phyloP scores from a whole-genome alignment of 352 stramenopile genomes.

The Phytophthora pistaciae region DNA sequence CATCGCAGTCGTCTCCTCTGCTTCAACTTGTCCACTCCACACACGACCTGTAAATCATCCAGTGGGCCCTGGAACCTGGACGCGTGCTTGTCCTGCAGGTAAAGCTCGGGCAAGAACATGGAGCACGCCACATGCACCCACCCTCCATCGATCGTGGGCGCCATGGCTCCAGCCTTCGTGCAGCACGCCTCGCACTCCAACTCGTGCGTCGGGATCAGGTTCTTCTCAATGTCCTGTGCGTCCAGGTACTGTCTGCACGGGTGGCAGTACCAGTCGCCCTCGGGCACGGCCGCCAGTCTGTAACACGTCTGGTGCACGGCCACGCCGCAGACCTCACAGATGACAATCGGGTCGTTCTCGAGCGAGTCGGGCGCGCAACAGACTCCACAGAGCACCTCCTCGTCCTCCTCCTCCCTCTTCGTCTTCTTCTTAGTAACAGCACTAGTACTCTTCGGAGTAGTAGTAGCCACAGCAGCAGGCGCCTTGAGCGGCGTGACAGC shows the following conservation, averaged over 20 bases:
- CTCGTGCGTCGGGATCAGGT: constrained; percentile 63
- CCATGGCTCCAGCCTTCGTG: constrained; percentile 63
- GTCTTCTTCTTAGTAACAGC: background rate
- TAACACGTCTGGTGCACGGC: constrained; percentile 89
- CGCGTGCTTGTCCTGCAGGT: constrained; percentile 41
- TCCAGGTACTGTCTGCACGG: constrained; percentile 68
- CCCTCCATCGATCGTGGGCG: constrained; percentile 46
- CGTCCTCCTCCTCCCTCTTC: constrained; percentile 32
- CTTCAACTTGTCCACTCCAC: constrained; percentile 65
- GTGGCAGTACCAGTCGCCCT: constrained; percentile 82
- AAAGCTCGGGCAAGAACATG: constrained; percentile 84
- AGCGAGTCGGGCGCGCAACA: constrained; percentile 73
- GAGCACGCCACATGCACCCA: constrained; percentile 86
- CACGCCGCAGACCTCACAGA: constrained; percentile 78
- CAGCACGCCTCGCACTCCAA: constrained; percentile 63
- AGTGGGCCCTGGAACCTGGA: constrained; percentile 34
- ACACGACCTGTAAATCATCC: constrained; percentile 64
- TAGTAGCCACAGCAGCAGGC: background rate
- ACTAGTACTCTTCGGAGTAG: background rate
- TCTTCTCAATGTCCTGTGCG: constrained; percentile 47
- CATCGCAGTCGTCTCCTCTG: constrained; percentile 69
- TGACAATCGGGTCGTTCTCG: constrained; percentile 80
- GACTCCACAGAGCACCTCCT: constrained; percentile 70
- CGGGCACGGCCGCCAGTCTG: constrained; percentile 65
- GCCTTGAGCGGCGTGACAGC: background rate